Conservation (phyloP, 805 yeast genomes). For the Cyberlindnera euphorbiiphila region DNA sequence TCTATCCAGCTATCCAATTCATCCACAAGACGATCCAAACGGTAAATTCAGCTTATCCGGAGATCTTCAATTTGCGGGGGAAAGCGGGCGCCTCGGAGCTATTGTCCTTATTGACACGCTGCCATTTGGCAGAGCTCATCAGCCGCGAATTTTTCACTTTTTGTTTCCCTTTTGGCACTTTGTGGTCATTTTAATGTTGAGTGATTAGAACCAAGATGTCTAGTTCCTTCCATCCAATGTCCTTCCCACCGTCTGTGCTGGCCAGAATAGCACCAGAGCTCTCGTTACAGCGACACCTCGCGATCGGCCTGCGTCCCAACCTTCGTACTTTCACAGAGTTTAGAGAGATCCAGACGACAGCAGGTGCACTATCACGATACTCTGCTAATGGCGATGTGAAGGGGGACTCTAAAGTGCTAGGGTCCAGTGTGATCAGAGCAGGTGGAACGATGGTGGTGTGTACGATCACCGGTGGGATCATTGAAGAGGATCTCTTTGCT, state of each 20-base stretch:
- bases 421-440: constrained; percentile 63
- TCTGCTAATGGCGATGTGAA: constrained; percentile 29
- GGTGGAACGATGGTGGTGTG: constrained; percentile 76
- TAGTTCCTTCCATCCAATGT: constrained; percentile 42
- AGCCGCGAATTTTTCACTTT: no score
- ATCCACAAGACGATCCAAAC: no score
- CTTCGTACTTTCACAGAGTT: constrained; percentile 70
- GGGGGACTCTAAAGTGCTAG: constrained; percentile 41
- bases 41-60: no score
- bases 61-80: neutral
- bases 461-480: constrained; percentile 62
- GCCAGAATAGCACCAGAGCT: constrained; percentile 84
- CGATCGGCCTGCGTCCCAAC: constrained; percentile 73
- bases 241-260: constrained; percentile 77
- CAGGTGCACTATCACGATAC: constrained; percentile 37
- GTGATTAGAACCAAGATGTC: no score
- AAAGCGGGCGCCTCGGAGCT: no score
- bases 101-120: no score
- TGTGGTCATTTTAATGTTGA: no score
- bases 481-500: constrained; percentile 48
- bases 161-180: no score
- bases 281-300: constrained; percentile 73
- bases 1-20: neutral
- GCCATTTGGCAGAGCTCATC: no score
- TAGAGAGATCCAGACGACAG: constrained; percentile 46